Base-by-base conservation (phyloP, 1,139 yeast genomes). In the Pichia sp. region DNA sequence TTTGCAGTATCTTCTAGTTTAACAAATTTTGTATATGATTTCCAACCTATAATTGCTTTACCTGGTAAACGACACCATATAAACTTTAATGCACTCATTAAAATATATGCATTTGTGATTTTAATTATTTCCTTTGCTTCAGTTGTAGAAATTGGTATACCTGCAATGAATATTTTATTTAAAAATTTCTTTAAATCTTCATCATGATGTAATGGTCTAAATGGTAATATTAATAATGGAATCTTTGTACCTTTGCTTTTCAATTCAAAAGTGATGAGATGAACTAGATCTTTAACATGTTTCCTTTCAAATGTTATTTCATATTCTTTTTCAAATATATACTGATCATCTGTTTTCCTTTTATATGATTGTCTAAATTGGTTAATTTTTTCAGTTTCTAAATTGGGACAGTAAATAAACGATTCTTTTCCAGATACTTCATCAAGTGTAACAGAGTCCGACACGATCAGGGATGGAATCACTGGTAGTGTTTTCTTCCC, bases 1-100 rank as follows among this genome's bases (percentile, higher is more conserved):
- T 80, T 73, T 23, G 77, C 77, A 45, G 78, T 81, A 42, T 71
- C 72, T 60, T 87, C 96, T 47, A 76, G 68, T 30, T 75, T 69
- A 55, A 74, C 80, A 62, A 82, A 89, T 51, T 81, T 79, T 31
- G 79, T 69, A 60, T 89, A 89, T 1, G 87, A 80, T 49, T 82
- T 83, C 95, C 96, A 87, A 0, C 96, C 94, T 36, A 89, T 80
- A 30, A 87, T 73, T 53, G 90, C 90, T 50, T 79, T 78, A 46
- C 82, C 82, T 2, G 92, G 92, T 29, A 89, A 65, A 51, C 97
- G 68, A 51, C 92, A 77, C 97, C 97, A 89, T 44, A 89, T 70
- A 64, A 84, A 87, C 59, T 86, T 87, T 49, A 87, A 67, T 4
- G 81, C 80, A 48, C 89, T 78, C 41, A 85, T 78, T 40, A 87